phyloP scores from a whole-genome alignment of 768 basidiomycete species.

The Macrocybe gigantea region DNA sequence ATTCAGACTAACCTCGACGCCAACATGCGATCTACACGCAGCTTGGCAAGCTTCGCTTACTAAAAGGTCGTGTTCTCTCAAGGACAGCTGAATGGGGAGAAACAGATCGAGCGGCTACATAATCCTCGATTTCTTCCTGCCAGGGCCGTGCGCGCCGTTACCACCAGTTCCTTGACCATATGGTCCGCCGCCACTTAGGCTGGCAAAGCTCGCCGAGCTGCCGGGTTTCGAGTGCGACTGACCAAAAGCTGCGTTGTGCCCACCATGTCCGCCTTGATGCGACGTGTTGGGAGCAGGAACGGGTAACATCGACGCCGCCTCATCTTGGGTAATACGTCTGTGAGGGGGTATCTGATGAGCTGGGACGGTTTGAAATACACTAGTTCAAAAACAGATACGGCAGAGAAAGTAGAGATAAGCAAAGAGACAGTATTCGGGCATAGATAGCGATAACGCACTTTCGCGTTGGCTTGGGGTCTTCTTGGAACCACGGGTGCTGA shows the following conservation, averaged over 20 bases:
- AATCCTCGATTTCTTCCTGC: conserved; percentile 58
- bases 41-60: no score
- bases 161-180: conserved; percentile 31
- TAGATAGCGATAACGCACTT: conserved; percentile 49
- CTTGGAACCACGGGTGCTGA: conserved; percentile 85
- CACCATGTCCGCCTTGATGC: conserved; percentile 30
- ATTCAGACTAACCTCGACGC: no score
- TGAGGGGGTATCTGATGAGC: conserved; percentile 74
- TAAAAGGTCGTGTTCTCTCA: no score
- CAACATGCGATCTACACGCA: no score
- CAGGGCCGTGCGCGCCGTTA: conserved; percentile 26
- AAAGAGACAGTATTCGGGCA: no score
- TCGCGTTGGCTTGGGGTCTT: conserved; percentile 79
- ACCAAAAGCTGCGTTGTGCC: conserved; percentile 30
- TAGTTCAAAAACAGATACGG: conserved; percentile 18
- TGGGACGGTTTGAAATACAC: conserved; percentile 67
- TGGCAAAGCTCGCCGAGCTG: conserved; percentile 60
- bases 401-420: neutral
- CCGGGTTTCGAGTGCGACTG: conserved; percentile 54
- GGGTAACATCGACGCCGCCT: conserved; percentile 83
- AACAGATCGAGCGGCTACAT: conserved; percentile 20
- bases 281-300: conserved; percentile 40
- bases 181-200: conserved; percentile 48
- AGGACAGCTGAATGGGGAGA: no score
- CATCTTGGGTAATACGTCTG: conserved; percentile 88